Evolutionary conservation across 1,284 basidiomycete species (phyloP).

Genomic region (Irpex sp.): DNA sequence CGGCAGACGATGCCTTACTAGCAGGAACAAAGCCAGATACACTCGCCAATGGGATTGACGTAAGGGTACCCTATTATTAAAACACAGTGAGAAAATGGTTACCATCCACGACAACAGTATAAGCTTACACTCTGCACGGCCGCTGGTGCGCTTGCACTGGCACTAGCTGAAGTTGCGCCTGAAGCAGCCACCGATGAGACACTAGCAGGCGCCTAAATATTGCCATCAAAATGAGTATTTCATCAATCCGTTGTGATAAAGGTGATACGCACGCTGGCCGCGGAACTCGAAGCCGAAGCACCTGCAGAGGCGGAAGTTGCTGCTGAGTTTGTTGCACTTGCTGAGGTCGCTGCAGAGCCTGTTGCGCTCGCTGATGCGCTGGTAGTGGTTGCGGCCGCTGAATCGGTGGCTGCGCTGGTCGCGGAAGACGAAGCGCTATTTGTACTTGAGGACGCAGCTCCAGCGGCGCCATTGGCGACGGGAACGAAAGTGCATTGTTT

Average conservation of each 20-base stretch:
- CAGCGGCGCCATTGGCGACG: constrained; percentile 31
- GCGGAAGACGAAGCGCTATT: constrained; percentile 3
- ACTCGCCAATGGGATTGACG: not conserved
- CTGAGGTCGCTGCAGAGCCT: not conserved
- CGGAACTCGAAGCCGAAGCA: not conserved
- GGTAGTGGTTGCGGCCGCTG: constrained; percentile 11
- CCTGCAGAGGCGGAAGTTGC: not conserved
- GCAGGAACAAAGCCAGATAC: constrained; percentile 1
- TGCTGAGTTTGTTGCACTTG: not conserved
- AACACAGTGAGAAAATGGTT: not conserved
- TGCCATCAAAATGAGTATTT: not conserved
- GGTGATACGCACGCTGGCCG: not conserved
- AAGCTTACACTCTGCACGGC: not conserved
- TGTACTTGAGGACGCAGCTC: constrained; percentile 29
- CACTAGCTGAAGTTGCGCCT: not conserved
- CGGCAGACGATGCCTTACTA: not conserved
- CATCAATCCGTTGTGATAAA: not conserved
- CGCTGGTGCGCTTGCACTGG: not conserved
- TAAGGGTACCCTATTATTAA: constrained; percentile 1
- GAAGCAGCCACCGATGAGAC: constrained; percentile 11
- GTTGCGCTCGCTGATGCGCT: not conserved
- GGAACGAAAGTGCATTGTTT: constrained; percentile 38
- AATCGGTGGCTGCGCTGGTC: constrained; percentile 6
- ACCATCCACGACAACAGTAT: not conserved
- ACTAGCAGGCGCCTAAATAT: not conserved